Base-by-base conservation (phyloP, 139 green algal species). In the Protoeuglena noctilucae region DNA sequence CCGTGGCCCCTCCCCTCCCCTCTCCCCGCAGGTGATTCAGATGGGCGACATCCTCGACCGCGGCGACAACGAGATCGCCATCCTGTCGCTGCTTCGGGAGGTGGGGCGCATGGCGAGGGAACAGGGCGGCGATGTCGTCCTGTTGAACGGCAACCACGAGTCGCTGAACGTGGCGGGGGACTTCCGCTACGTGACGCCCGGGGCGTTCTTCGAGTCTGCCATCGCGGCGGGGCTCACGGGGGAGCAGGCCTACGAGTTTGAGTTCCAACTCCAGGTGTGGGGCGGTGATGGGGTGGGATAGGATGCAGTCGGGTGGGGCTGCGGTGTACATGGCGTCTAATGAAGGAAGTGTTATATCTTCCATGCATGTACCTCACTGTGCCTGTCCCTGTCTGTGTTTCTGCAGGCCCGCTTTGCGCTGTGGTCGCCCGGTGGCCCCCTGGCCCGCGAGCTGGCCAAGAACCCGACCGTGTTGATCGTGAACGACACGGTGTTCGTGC, bases 61-160 rank as follows among this genome's bases (percentile, higher is more conserved):
- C 29, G 86, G 86, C 6, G 78, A 92, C 64, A 69, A 67, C 23
- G 86, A 95, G 52, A 93, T 95, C 5, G 81, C 70, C 21, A 86
- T 85, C 19, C 28, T 95, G 16, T 75, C 83, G 57, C 46, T 95
- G 48, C 61, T 95, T 29, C 60, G 80, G 1, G 74, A 84, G 45
- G 63, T 95, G n/a, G 74, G 89, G 53, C 27, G 65, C 22, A 77
- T 92, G 61, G 86, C 86, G 2, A 52, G 70, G 39, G 50, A 66
- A 41, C 51, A 83, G 12, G 85, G 85, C 3, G 86, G 86, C 3
- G 83, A 75, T 2, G 81, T 95, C 2, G 89, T 81, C 57, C 88
- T 94, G 77, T 67, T 95, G 1, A 93, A 95, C 56, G 86, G 86
- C 61, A 95, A 95, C 68, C 86, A 95, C 54, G 77, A 95, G 58